Evolutionary conservation across 2,329 filamentous ascomycete species (phyloP).

Genomic region (Trichophyton verrucosum): DNA sequence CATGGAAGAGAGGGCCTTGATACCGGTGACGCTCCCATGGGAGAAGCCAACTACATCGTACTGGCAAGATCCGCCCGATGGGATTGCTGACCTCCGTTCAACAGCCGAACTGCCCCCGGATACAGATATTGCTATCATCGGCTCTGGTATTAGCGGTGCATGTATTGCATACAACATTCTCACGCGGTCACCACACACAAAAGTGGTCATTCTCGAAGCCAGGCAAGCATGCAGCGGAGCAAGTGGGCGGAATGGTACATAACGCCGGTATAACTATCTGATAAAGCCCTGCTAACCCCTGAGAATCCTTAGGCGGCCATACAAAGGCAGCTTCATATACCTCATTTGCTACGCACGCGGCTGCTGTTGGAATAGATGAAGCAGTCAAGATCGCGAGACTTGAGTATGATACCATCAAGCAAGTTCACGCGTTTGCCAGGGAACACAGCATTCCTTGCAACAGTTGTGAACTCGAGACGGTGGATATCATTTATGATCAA

Average conservation of each 20-base stretch:
- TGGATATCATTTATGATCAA: constrained; percentile 47
- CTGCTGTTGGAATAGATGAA: constrained; percentile 35
- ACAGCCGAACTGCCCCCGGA: constrained; percentile 17
- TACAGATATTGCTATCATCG: constrained; percentile 27
- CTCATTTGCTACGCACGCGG: constrained; percentile 38
- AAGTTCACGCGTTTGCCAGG: constrained; percentile 43
- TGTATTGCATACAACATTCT: constrained; percentile 23
- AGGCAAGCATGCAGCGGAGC: constrained; percentile 15
- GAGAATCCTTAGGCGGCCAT: constrained; percentile 27
- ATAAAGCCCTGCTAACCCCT: background rate
- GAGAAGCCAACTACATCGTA: constrained; percentile 20
- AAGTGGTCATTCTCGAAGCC: constrained; percentile 33
- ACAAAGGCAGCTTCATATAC: constrained; percentile 41
- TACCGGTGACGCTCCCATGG: constrained; percentile 16
- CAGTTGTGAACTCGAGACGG: constrained; percentile 39
- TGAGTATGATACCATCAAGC: constrained; percentile 42
- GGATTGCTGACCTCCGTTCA: constrained; percentile 17
- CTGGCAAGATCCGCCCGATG: constrained; percentile 26
- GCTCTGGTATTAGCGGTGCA: constrained; percentile 30
- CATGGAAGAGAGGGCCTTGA: constrained; percentile 12
- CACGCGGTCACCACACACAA: constrained; percentile 13
- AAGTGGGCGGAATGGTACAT: constrained; percentile 13
- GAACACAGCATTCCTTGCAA: constrained; percentile 41
- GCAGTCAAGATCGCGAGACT: constrained; percentile 42
- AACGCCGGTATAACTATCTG: background rate